Conservation (phyloP, 2,329 filamentous ascomycete genomes). For the Trematosphaeria pertusa region DNA sequence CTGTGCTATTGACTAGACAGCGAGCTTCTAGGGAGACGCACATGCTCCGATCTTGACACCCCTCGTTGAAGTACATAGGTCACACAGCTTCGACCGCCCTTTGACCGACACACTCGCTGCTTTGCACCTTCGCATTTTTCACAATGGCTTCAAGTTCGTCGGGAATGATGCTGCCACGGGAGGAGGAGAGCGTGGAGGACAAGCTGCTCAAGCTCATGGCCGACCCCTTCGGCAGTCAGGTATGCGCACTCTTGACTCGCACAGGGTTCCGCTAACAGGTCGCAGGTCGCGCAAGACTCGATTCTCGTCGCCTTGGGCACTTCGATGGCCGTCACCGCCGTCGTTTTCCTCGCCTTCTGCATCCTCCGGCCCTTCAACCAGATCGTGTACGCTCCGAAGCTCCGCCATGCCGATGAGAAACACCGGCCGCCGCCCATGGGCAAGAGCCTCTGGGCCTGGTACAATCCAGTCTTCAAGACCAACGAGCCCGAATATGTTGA, state of each 20-base stretch:
- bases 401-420: constrained; percentile 89
- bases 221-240: constrained; percentile 35
- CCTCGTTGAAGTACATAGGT: too few species aligned
- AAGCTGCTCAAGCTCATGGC: constrained; percentile 40
- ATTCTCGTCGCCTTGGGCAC: constrained; percentile 81
- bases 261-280: constrained; percentile 19
- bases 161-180: constrained; percentile 30
- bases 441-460: constrained; percentile 88
- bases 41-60: too few species aligned
- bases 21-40: too few species aligned
- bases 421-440: constrained; percentile 87
- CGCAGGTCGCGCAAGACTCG: constrained; percentile 65
- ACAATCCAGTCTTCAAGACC: constrained; percentile 77
- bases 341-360: constrained; percentile 83
- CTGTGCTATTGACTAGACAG: constrained; percentile 20
- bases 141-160: constrained; percentile 28
- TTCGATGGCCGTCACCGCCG: constrained; percentile 75
- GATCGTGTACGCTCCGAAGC: constrained; percentile 90
- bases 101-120: too few species aligned
- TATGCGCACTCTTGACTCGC: constrained; percentile 12
- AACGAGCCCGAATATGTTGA: constrained; percentile 78
- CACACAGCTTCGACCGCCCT: too few species aligned
- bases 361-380: constrained; percentile 89
- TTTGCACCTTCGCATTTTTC: too few species aligned
- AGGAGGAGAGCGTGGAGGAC: constrained; percentile 34